phyloP scores from a whole-genome alignment of 208 protist genomes.

The Crithidia bombi region DNA sequence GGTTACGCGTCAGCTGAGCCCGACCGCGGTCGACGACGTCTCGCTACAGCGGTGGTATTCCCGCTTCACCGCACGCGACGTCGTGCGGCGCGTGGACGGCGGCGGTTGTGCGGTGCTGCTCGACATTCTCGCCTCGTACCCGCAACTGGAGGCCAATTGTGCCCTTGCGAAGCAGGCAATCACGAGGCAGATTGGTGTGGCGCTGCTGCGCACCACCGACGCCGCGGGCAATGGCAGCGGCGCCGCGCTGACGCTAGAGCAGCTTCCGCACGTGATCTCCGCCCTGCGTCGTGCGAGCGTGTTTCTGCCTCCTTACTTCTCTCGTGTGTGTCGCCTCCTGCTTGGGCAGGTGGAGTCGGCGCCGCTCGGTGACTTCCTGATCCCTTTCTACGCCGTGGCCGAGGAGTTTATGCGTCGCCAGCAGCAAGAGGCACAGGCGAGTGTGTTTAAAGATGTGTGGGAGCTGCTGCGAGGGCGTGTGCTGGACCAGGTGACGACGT shows the following conservation, averaged over 20 bases:
- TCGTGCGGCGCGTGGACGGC: conserved; percentile 53
- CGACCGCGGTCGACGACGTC: conserved; percentile 50
- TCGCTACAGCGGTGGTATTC: conserved; percentile 78
- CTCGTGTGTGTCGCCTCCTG: conserved; percentile 69
- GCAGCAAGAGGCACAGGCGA: conserved; percentile 44
- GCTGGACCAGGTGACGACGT: conserved; percentile 35
- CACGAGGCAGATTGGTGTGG: conserved; percentile 35
- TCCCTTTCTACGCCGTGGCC: conserved; percentile 60
- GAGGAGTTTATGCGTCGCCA: conserved; percentile 69
- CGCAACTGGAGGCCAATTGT: conserved; percentile 41
- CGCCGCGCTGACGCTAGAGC: conserved; percentile 27
- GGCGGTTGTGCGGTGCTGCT: conserved; percentile 52
- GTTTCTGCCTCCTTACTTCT: conserved; percentile 72
- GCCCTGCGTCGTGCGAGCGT: conserved; percentile 58
- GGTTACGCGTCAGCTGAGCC: conserved; percentile 28
- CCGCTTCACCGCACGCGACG: conserved; percentile 70
- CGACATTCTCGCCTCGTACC: conserved; percentile 37
- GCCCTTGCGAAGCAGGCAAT: conserved; percentile 45
- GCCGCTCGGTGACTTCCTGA: conserved; percentile 51
- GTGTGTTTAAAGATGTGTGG: conserved; percentile 82
- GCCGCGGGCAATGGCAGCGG: background rate
- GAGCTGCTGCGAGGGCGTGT: conserved; percentile 71
- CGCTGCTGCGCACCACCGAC: conserved; percentile 23
- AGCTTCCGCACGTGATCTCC: conserved; percentile 38
- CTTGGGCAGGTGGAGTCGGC: conserved; percentile 62